Evolutionary conservation across 129 eudicot genomes (phyloP).

Genomic region (Pseudognaphalium luteoalbum): DNA sequence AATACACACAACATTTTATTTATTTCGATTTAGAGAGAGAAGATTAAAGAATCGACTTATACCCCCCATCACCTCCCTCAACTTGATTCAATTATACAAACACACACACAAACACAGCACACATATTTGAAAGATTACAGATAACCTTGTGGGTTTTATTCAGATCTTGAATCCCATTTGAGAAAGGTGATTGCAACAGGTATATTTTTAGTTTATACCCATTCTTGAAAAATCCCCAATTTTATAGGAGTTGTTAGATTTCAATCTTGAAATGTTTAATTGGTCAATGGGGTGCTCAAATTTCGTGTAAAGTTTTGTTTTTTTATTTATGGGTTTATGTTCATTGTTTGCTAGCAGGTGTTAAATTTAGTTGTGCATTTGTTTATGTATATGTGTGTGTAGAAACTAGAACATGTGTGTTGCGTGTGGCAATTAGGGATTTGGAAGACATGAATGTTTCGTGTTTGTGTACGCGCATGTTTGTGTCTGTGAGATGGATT

Average conservation of each 20-base stretch:
- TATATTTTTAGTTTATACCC: slow-evolving; percentile 2
- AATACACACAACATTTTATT: background rate
- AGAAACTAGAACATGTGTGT: slow-evolving; percentile 21
- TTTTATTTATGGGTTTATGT: slow-evolving; percentile 23
- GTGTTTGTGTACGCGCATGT: slow-evolving; percentile 32
- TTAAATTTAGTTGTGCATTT: slow-evolving; percentile 20
- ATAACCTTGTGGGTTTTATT: slow-evolving; percentile 18
- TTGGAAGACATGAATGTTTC: slow-evolving; percentile 33
- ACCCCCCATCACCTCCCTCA: slow-evolving; percentile 19
- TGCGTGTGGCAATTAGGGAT: slow-evolving; percentile 43
- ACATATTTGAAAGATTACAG: slow-evolving; percentile 25
- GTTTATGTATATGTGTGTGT: background rate
- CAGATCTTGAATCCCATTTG: slow-evolving; percentile 34
- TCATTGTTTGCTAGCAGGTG: slow-evolving; percentile 26
- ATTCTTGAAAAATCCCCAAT: slow-evolving; percentile 19
- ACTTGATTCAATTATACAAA: slow-evolving; percentile 36
- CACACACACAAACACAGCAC: slow-evolving; percentile 1
- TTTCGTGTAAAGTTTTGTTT: slow-evolving; percentile 30
- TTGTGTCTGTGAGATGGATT: slow-evolving; percentile 34
- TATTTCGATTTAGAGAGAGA: background rate
- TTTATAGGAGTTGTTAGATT: slow-evolving; percentile 18
- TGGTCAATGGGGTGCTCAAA: slow-evolving; percentile 29
- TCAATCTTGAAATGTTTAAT: slow-evolving; percentile 16
- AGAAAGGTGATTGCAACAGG: slow-evolving; percentile 23
- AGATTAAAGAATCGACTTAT: slow-evolving; percentile 22